Conservation (phyloP, 1,284 basidiomycete genomes). For the Cutaneotrichosporon arboriforme region DNA sequence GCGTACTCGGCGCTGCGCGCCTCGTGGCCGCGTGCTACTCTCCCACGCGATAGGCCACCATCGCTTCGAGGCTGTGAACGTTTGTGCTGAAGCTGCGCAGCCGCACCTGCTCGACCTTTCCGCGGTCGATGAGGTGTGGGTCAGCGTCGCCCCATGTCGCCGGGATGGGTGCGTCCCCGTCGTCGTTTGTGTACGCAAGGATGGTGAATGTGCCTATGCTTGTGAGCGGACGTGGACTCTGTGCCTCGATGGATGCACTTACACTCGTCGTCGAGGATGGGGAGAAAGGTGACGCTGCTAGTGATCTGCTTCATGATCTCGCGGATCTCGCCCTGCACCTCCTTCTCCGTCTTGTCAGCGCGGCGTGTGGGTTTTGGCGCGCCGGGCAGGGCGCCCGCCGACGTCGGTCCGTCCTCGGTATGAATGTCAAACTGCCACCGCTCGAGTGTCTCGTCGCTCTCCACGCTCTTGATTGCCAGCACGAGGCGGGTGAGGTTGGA, state of each 20-base stretch:
- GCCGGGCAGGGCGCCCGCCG: constrained; percentile 7
- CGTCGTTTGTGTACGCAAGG: constrained; percentile 75
- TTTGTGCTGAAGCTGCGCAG: constrained; percentile 85
- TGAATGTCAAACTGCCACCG: constrained; percentile 98
- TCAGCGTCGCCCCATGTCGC: constrained; percentile 87
- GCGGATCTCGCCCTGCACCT: constrained; percentile 95
- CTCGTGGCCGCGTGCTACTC: no score
- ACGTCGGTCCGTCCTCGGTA: constrained; percentile 51
- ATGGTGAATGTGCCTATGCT: constrained; percentile 71
- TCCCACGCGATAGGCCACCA: constrained; percentile 46
- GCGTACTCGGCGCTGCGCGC: no score
- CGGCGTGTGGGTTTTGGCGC: constrained; percentile 7
- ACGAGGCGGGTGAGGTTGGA: constrained; percentile 88
- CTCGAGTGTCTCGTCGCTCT: constrained; percentile 84
- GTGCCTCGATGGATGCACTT: constrained; percentile 49
- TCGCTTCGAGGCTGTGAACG: constrained; percentile 74
- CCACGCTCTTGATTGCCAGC: constrained; percentile 91
- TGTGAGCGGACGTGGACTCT: no score
- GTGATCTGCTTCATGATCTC: constrained; percentile 99
- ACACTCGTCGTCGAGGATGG: constrained; percentile 89
- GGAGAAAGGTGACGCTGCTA: constrained; percentile 89
- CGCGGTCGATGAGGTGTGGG: constrained; percentile 87
- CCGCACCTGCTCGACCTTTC: constrained; percentile 94
- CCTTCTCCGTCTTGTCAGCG: constrained; percentile 61
- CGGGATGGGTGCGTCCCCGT: constrained; percentile 65